These are phyloP conservation scores for Lactarius hatsudake DNA, from an alignment of 768 basidiomycete species.

Conservation along the genomic window DNA sequence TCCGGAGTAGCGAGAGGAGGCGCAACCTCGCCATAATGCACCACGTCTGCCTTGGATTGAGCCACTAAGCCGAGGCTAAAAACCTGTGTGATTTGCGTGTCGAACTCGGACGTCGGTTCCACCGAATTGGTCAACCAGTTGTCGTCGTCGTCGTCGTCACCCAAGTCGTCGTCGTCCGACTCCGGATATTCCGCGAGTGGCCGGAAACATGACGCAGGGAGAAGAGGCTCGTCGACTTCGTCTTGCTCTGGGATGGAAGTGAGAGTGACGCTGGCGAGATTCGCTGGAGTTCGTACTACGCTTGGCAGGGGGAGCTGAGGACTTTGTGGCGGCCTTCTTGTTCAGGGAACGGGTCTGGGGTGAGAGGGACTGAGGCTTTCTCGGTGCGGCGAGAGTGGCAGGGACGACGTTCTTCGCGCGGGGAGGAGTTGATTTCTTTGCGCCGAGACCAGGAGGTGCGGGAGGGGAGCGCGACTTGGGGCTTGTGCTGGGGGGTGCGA, in stretches of 20 bases:
- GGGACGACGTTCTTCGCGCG: not conserved
- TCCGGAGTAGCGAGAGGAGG: not conserved
- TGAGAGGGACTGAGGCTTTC: not conserved
- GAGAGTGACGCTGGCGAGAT: not conserved
- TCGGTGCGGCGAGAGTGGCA: not conserved
- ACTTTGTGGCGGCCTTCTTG: not conserved
- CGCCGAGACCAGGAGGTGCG: conserved; percentile 1
- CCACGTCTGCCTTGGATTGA: not conserved
- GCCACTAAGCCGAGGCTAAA: conserved; percentile 4
- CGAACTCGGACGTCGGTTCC: conserved; percentile 1
- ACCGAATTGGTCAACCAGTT: not conserved
- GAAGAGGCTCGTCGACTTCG: conserved; percentile 3
- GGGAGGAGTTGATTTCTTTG: not conserved
- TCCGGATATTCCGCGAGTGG: conserved; percentile 7
- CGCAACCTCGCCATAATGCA: not conserved
- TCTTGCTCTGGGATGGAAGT: not conserved
- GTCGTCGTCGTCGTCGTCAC: not conserved
- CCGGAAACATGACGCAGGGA: conserved; percentile 10
- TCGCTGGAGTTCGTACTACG: not conserved
- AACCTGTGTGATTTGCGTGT: conserved; percentile 3
- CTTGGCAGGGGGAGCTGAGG: not conserved
- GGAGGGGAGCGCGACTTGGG: conserved; percentile 2
- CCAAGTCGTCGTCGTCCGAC: not conserved
- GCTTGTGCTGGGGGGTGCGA: not conserved
- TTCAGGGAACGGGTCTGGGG: not conserved